Conservation (phyloP, 495 filamentous ascomycete genomes). For the Penicillium soppii region DNA sequence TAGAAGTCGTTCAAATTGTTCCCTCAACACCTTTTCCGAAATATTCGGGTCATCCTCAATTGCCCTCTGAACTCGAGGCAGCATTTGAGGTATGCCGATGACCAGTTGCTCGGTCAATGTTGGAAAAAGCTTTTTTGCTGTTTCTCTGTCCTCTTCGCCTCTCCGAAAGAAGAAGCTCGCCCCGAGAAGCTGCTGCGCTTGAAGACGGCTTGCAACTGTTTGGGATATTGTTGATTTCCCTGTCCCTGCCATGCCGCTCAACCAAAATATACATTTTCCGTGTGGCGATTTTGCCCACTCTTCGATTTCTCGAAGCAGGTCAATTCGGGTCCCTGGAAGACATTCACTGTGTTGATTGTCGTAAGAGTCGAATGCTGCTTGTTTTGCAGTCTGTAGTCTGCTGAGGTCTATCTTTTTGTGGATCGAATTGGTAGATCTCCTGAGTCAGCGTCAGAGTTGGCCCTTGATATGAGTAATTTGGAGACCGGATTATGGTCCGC, state of each 20-base stretch:
- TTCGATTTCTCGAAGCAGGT: background rate
- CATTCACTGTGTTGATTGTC: background rate
- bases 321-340: background rate
- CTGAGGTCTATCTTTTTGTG: too few species aligned
- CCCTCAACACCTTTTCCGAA: slow-evolving; percentile 27
- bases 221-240: slow-evolving; percentile 17
- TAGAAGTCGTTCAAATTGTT: slow-evolving; percentile 51
- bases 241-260: background rate
- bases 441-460: too few species aligned
- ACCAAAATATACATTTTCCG: background rate
- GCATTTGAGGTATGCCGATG: background rate
- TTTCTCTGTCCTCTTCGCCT: background rate
- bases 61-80: background rate
- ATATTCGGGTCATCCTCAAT: slow-evolving; percentile 13
- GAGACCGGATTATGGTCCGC: too few species aligned
- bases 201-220: slow-evolving; percentile 8
- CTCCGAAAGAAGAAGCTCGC: background rate
- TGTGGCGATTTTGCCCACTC: background rate
- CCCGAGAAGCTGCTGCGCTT: background rate
- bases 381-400: too few species aligned
- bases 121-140: background rate
- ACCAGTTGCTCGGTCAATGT: background rate
- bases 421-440: too few species aligned
- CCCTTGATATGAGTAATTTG: too few species aligned
- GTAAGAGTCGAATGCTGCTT: background rate